phyloP scores from a whole-genome alignment of 441 rosid species.

The Populus trichocarpa region DNA sequence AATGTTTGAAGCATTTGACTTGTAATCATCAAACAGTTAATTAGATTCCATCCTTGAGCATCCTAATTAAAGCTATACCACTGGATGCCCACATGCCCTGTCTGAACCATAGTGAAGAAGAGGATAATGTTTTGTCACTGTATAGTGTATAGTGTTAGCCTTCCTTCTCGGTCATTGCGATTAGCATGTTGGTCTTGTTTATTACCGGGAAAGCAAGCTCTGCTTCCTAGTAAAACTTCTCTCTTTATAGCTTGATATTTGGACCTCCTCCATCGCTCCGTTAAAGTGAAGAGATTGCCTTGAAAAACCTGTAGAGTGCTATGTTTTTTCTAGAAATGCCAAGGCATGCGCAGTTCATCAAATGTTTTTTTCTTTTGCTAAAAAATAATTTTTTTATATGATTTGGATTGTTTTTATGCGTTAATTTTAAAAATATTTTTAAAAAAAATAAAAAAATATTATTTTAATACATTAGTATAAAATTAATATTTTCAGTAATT shows the following conservation, averaged over 20 bases:
- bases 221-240: background rate
- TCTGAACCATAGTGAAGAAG: background rate
- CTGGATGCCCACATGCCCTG: slow-evolving; percentile 3
- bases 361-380: too few species aligned
- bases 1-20: background rate
- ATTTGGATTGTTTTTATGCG: too few species aligned
- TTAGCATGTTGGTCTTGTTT: slow-evolving; percentile 15
- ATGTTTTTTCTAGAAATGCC: background rate
- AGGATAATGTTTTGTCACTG: background rate
- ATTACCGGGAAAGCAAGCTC: slow-evolving; percentile 16
- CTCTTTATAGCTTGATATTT: background rate
- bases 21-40: background rate
- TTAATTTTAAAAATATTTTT: too few species aligned
- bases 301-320: background rate
- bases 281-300: background rate
- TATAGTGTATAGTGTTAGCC: background rate
- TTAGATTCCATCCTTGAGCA: background rate
- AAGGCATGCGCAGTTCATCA: background rate
- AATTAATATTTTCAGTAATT: too few species aligned
- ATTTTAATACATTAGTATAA: too few species aligned
- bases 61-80: background rate
- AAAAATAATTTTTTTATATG: too few species aligned
- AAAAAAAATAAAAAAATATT: too few species aligned
- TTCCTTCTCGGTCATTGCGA: slow-evolving; percentile 9
- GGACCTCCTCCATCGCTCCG: background rate